phyloP scores from a whole-genome alignment of 805 yeast species.

The Kazachstania africana region DNA sequence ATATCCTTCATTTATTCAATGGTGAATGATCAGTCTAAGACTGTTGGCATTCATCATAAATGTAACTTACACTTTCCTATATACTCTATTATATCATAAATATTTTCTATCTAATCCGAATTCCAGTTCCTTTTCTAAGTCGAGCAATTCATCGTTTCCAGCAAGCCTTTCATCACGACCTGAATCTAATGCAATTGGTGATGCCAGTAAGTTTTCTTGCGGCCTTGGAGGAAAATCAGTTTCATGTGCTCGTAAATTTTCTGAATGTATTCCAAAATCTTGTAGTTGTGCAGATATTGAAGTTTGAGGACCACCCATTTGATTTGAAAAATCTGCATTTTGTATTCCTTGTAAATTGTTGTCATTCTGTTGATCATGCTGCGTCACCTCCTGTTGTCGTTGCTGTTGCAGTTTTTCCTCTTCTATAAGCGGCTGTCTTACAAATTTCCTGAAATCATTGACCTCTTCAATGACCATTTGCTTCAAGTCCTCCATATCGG shows the following conservation, averaged over 20 bases:
- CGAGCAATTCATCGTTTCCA: slow-evolving; percentile 26
- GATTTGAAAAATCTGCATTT: slow-evolving; percentile 15
- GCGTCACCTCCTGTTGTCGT: slow-evolving; percentile 10
- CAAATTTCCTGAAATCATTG: slow-evolving; percentile 62
- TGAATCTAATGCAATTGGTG: slow-evolving; percentile 11
- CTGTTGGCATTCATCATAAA: no score
- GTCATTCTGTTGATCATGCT: slow-evolving; percentile 1
- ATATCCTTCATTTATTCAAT: not conserved
- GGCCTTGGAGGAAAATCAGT: slow-evolving; percentile 52
- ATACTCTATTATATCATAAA: no score
- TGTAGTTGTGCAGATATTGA: slow-evolving; percentile 12
- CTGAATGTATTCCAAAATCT: slow-evolving; percentile 38
- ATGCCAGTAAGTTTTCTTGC: slow-evolving; percentile 34
- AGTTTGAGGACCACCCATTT: slow-evolving; percentile 1
- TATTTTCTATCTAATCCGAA: slow-evolving; percentile 51
- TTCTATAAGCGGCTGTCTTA: slow-evolving; percentile 60
- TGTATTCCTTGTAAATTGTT: slow-evolving; percentile 3
- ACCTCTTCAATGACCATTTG: slow-evolving; percentile 76
- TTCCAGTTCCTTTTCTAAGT: slow-evolving; percentile 54
- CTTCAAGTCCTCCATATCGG: slow-evolving; percentile 66
- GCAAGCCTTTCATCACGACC: slow-evolving; percentile 5
- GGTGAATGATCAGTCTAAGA: not conserved
- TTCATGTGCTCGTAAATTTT: slow-evolving; percentile 26
- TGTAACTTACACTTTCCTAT: no score
- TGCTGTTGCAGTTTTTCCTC: slow-evolving; percentile 29